Evolutionary conservation across 495 filamentous ascomycete genomes (phyloP).

Genomic region (Baudoinia panamericana): DNA sequence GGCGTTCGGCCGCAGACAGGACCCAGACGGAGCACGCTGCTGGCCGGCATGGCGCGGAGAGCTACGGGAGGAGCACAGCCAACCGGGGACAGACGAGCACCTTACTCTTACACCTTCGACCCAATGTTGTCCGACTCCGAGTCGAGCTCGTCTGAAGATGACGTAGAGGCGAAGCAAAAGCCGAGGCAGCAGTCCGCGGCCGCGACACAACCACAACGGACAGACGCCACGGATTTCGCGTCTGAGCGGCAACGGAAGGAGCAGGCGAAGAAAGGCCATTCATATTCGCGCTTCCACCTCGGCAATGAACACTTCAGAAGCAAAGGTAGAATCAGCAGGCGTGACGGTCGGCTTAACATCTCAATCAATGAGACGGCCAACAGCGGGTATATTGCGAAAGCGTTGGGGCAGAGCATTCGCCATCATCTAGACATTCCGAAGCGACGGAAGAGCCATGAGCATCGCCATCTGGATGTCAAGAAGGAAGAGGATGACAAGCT

Average conservation of each 20-base stretch:
- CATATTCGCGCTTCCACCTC: slow-evolving; percentile 36
- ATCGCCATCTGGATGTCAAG: slow-evolving; percentile 3
- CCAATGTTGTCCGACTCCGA: slow-evolving; percentile 13
- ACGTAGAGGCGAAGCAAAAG: not conserved
- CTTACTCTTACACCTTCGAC: slow-evolving; percentile 15
- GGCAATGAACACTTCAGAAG: slow-evolving; percentile 52
- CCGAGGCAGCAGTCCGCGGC: not conserved
- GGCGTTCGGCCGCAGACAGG: not conserved
- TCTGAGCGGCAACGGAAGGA: not conserved
- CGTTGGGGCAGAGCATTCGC: slow-evolving; percentile 45
- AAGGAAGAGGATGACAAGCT: not conserved
- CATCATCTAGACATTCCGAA: slow-evolving; percentile 26
- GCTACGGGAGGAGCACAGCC: not conserved
- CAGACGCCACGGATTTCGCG: not conserved
- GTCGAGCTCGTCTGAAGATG: slow-evolving; percentile 3
- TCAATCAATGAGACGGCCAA: slow-evolving; percentile 54
- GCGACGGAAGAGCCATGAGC: slow-evolving; percentile 1
- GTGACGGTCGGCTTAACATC: slow-evolving; percentile 57
- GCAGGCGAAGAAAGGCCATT: slow-evolving; percentile 1
- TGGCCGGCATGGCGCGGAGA: not conserved
- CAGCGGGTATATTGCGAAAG: slow-evolving; percentile 53
- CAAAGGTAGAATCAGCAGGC: slow-evolving; percentile 50
- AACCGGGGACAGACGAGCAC: not conserved
- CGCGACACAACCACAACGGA: not conserved
- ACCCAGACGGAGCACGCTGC: slow-evolving; percentile 1